Evolutionary conservation across 2,329 filamentous ascomycete genomes (phyloP).

Genomic region (Alternaria sp.): DNA sequence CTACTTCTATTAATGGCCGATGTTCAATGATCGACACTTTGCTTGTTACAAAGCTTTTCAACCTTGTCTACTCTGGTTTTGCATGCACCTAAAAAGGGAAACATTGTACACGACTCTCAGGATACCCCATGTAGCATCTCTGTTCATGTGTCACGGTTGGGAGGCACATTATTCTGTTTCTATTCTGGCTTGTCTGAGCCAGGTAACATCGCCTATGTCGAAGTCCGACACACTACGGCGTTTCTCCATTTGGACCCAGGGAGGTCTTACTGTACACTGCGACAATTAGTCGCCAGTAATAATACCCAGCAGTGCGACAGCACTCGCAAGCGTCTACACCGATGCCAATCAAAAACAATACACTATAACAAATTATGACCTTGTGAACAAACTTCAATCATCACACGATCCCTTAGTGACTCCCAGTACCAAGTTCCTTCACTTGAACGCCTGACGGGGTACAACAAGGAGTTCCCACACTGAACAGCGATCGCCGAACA

Average conservation of each 20-base stretch:
- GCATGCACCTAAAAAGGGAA: conserved; percentile 16
- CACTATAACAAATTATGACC: neutral
- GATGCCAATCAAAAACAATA: conserved; percentile 4
- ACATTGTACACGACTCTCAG: conserved; percentile 15
- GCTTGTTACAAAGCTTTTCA: conserved; percentile 14
- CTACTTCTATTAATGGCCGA: conserved; percentile 25
- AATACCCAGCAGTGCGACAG: conserved; percentile 20
- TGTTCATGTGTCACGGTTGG: neutral
- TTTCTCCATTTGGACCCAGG: neutral
- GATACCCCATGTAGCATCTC: conserved; percentile 23
- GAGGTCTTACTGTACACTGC: conserved; percentile 7
- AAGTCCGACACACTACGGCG: conserved; percentile 11
- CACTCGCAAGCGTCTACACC: conserved; percentile 3
- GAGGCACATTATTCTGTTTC: conserved; percentile 1
- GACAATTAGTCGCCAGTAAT: conserved; percentile 10
- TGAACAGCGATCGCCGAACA: conserved; percentile 4
- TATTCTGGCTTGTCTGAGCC: conserved; percentile 3
- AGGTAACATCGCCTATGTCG: conserved; percentile 4
- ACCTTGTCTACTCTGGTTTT: conserved; percentile 9
- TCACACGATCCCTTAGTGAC: conserved; percentile 1
- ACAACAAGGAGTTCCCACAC: neutral
- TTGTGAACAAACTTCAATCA: neutral
- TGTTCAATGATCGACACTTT: conserved; percentile 13
- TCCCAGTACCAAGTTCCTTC: neutral
- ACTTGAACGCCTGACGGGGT: neutral